Evolutionary conservation across 2,329 filamentous ascomycete genomes (phyloP), one percentile per base, ranked within the genome.

Genomic region (Alternaria burnsii): DNA sequence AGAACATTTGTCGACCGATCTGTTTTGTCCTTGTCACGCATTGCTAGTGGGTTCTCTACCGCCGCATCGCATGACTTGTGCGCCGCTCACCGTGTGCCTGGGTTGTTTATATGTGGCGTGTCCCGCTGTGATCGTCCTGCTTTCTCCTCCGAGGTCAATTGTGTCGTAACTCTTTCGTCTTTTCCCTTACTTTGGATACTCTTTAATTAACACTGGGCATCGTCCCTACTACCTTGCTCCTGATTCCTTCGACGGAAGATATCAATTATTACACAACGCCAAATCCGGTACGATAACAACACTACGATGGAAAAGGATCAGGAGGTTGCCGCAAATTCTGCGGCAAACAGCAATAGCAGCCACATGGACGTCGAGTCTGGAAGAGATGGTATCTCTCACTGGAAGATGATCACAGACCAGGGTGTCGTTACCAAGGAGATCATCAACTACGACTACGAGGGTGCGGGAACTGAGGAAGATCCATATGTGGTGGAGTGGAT

Each of bases 401-500:
- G 73, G 71, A 73, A 75, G 54, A 71, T 80, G 58, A 68, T 80
- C 55, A 62, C 66, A 3, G 72, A 79, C 20, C 78, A 79, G 60
- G 77, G 77, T 38, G 66, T 76, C 32, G 67, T 79, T 12, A 80
- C 78, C 24, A 67, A 72, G 9, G 76, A 77, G 41, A 75, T 80
- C 10, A 63, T 66, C 28, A 77, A 80, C 55, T 79, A 78, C 65
- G 69, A 78, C 0, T 82, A 82, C 59, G 73, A 77, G 10, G 81
- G 81, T 24, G 71, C 72, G 4, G 81, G 81, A 52, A 82, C 81
- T 32, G 74, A 77, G 14, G 79, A 81, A 12, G 80, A 82, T 59
- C 81, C 81, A 1, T 82, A 77, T 59, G 71, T 82, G 10, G 79
- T 84, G 52, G 79, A 81, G 48, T 84, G 80, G 80, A 78, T 83